Conservation (phyloP, 768 basidiomycete genomes). For the Albatrellus ellisii region DNA sequence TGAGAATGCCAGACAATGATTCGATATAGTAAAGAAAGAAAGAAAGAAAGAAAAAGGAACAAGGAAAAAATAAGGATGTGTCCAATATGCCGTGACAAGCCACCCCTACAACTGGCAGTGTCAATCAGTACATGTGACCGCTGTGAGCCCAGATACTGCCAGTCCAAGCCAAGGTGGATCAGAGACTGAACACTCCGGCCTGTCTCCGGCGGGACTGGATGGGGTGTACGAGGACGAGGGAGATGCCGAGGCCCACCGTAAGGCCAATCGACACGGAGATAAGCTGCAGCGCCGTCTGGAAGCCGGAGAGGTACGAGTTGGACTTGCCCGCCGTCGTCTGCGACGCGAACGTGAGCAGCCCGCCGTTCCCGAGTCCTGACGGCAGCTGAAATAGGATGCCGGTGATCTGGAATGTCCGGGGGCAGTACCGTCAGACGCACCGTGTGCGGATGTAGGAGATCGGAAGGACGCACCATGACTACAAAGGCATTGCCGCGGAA, state of each 20-base stretch:
- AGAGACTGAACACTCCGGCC: conserved; percentile 52
- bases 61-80: too few relatives aligned
- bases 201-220: conserved; percentile 44
- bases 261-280: conserved; percentile 67
- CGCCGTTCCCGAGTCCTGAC: conserved; percentile 68
- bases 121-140: too few relatives aligned
- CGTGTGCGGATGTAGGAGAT: background rate
- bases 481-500: conserved; percentile 68
- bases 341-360: conserved; percentile 59
- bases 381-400: conserved; percentile 81
- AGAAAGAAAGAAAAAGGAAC: too few relatives aligned
- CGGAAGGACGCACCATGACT: conserved; percentile 44
- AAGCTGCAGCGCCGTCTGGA: conserved; percentile 63
- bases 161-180: conserved; percentile 1
- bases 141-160: too few relatives aligned
- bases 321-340: conserved; percentile 38
- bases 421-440: background rate
- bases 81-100: too few relatives aligned
- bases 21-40: too few relatives aligned
- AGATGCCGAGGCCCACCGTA: conserved; percentile 69
- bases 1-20: too few relatives aligned
- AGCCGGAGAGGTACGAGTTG: conserved; percentile 50
- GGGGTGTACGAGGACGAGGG: conserved; percentile 53
- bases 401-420: conserved; percentile 32
- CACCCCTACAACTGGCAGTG: too few relatives aligned